Evolutionary conservation across 768 basidiomycete species (phyloP).

Genomic region (Boletus pseudo-olivaceus): DNA sequence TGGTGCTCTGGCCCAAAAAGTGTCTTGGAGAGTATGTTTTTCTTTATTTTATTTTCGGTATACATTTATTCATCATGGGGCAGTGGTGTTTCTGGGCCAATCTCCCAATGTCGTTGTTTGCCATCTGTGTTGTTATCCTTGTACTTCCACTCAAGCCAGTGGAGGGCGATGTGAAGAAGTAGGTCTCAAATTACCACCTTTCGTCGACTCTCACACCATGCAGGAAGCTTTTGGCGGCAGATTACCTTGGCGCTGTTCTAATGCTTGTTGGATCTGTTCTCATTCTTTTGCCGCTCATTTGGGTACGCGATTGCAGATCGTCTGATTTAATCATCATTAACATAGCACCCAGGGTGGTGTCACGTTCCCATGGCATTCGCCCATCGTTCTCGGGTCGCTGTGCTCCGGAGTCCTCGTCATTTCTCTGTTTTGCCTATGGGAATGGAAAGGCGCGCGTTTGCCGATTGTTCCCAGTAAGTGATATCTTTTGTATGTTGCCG

Average conservation of each 20-base stretch:
- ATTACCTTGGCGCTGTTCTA: slow-evolving; percentile 57
- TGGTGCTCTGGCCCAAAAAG: slow-evolving; percentile 59
- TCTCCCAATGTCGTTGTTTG: slow-evolving; percentile 53
- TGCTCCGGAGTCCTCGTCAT: slow-evolving; percentile 53
- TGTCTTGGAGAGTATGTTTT: slow-evolving; percentile 54
- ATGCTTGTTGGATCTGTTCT: slow-evolving; percentile 60
- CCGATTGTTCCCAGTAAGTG: slow-evolving; percentile 69
- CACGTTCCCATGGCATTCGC: slow-evolving; percentile 68
- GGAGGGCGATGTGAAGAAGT: slow-evolving; percentile 54
- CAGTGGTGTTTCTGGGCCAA: slow-evolving; percentile 79
- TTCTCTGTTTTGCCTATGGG: slow-evolving; percentile 62
- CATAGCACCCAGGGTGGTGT: slow-evolving; percentile 53
- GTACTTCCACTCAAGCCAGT: slow-evolving; percentile 70
- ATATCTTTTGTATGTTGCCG: background rate
- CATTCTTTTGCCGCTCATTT: slow-evolving; percentile 67
- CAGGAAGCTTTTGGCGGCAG: slow-evolving; percentile 63
- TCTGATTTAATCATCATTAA: background rate
- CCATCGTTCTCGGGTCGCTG: slow-evolving; percentile 59
- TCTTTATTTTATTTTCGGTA: background rate
- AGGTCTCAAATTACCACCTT: background rate
- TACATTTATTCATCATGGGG: background rate
- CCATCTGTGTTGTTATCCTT: slow-evolving; percentile 55
- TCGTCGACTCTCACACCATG: background rate
- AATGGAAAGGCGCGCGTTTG: slow-evolving; percentile 65
- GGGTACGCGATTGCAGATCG: slow-evolving; percentile 40